Evolutionary conservation across 257 asterid species (phyloP).

Genomic region (Dorcoceras hygrometricum): DNA sequence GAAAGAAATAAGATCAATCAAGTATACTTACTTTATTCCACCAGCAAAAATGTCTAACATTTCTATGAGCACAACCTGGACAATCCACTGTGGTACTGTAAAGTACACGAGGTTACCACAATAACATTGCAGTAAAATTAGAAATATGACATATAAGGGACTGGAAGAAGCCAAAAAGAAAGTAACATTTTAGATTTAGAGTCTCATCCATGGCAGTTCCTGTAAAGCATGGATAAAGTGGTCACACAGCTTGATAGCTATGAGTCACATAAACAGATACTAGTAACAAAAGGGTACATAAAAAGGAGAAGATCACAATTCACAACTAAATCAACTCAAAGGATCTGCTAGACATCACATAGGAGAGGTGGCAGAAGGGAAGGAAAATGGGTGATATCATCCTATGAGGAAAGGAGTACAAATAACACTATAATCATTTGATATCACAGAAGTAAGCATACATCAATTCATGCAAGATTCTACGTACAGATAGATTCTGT

Average conservation of each 20-base stretch:
- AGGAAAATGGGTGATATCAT: conserved; percentile 4
- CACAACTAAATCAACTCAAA: background rate
- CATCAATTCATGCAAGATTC: too few species aligned
- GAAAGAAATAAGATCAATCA: conserved; percentile 11
- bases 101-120: conserved; percentile 23
- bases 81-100: conserved; percentile 67
- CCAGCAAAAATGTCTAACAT: conserved; percentile 95
- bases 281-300: conserved; percentile 1
- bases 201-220: conserved; percentile 3
- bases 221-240: background rate
- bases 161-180: conserved; percentile 7
- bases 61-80: conserved; percentile 67
- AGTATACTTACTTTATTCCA: conserved; percentile 78
- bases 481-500: too few species aligned
- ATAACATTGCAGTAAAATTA: conserved; percentile 12
- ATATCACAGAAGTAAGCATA: background rate
- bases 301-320: background rate
- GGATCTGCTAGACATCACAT: background rate
- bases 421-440: conserved; percentile 7
- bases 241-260: conserved; percentile 11
- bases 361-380: conserved; percentile 3
- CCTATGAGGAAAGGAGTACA: background rate
- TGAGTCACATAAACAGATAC: background rate
- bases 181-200: conserved; percentile 9
- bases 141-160: conserved; percentile 14